Evolutionary conservation across 2,329 filamentous ascomycete genomes (phyloP), one percentile per base, ranked within the genome.

Genomic region (Thielaviopsis musarum): DNA sequence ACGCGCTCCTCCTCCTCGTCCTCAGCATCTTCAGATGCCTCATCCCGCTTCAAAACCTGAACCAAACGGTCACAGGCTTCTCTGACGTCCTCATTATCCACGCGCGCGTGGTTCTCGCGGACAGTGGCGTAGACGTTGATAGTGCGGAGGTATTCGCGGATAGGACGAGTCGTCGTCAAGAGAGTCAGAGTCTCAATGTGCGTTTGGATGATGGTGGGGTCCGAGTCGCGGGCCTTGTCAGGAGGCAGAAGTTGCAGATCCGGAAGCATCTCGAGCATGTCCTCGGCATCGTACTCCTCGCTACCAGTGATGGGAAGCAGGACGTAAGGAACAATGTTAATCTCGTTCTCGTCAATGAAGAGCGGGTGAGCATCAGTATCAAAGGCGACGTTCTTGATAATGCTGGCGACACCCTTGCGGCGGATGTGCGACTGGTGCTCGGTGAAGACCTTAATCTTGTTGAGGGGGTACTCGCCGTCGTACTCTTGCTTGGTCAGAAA

Each of bases 371-470:
- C 79, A 2, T 80, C 72, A 5, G 91, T 72, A 66, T 94, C 87
- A 68, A 98, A 97, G 6, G 88, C 83, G 30, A 88, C 82, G 68
- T 98, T 98, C 71, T 97, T 97, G 69, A 98, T 89, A 10, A 89
- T 93, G 62, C 85, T 90, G 7, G 91, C 91, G n/a, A 96, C 91
- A n/a, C 93, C 93, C 66, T 89, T 88, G 59, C 93, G 79, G 61
- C 93, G 82, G 58, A 96, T 83, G 28, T 85, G 79, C 2, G 88
- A 94, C 65, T 80, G 77, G 73, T 96, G 89, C 70, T 95, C 89
- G 1, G 93, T 97, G 70, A 97, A 97, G 61, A 97, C 91, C 62
- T 86, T 87, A 63, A 98, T 77, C 75, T 97, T 97, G 55, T 87
- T 88, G 54, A 97, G 76, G 1, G 93, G 93, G n/a, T 96, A 82